Base-by-base conservation (phyloP, 805 yeast species). In the Saturnispora diversa region DNA sequence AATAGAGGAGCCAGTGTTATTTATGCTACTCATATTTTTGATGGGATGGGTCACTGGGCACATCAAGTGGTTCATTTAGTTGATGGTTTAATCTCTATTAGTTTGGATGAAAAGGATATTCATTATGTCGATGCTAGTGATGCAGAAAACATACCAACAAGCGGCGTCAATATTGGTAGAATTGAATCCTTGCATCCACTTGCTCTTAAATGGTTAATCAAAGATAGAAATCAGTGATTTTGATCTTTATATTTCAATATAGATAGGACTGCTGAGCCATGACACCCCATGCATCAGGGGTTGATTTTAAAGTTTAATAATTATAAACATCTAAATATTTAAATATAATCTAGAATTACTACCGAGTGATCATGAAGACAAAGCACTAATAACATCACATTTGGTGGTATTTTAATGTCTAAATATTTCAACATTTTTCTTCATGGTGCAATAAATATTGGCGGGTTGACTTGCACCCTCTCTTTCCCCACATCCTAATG, bases 1-100 rank as follows among this genome's bases (percentile, higher is more conserved):
- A 55, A 64, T 0, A 69, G 97, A 44, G 62, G 70, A 15, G 78
- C 94, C 45, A 77, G 87, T 35, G 84, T 92, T 27, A 77, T 90
- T 4, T 92, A 92, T 56, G 92, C 97, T 3, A 92, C 98, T 0
- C 98, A 92, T 55, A 92, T 92, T 35, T 92, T 92, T 59, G 98
- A 92, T 54, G 98, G 98, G 0, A 70, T 92, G 43, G 86, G 85
- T 11, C 68, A 70, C 35, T 92, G 97, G 95, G 94, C 97, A 22
- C 83, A 94, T 28, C 68, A 82, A 39, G 66, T 92, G 7, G 69
- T 80, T 11, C 98, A 92, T 59, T 65, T 92, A 47, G 77, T 73
- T 50, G 72, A 75, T 39, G 97, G 97, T 1, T 56, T 60, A 19
- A 69, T 64, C 22, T 57, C 62, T 17, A 65, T 68, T 43, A 65